Evolutionary conservation across 371 early-diverging fungal species (phyloP), one percentile per base, ranked within the genome.

Genomic region (Apophysomyces sp.): DNA sequence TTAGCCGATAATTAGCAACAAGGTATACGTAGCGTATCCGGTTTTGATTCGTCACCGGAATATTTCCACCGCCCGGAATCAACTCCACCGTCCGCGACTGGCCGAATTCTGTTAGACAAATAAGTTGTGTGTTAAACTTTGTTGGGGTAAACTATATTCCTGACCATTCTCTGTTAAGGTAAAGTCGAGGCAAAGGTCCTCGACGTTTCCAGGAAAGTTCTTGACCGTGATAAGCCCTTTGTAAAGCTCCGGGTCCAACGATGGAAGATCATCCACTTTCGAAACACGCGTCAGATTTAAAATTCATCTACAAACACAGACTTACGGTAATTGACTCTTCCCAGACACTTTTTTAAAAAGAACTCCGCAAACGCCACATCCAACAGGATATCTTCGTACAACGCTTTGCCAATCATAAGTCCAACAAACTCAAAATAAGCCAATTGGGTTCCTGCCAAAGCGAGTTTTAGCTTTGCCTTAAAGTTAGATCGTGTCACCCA

Each of bases 301-400:
- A 30, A 7, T 31, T 39, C 8, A 24, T 5, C 27, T 0, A 3
- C 1, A 15, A 56, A 13, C 29, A 30, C 2, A 13, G n/a, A 76
- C 86, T 76, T 77, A 86, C 88, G 71, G 66, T 88, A 85, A 58
- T 86, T 83, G 37, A 78, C 75, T 71, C 85, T 77, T 5, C 93
- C 93, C 15, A 97, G 78, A 82, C 94, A 94, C 63, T 93, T 93
- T 39, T 90, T 86, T 57, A 96, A 72, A 68, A 98, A 95, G 79
- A 97, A 98, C 4, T 84, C 84, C 27, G 97, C 95, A 83, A 98
- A 97, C 5, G 90, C 87, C 8, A 86, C 91, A 58, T 97, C 96
- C n/a, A 97, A 79, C 18, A 98, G 75, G 26, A 97, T 90, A 24
- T 94, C 94, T 70, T 97, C 96, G 59, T 94, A 95, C 24, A 98